phyloP scores from a whole-genome alignment of 148 eudicot genomes.

The Selenicereus undatus region DNA sequence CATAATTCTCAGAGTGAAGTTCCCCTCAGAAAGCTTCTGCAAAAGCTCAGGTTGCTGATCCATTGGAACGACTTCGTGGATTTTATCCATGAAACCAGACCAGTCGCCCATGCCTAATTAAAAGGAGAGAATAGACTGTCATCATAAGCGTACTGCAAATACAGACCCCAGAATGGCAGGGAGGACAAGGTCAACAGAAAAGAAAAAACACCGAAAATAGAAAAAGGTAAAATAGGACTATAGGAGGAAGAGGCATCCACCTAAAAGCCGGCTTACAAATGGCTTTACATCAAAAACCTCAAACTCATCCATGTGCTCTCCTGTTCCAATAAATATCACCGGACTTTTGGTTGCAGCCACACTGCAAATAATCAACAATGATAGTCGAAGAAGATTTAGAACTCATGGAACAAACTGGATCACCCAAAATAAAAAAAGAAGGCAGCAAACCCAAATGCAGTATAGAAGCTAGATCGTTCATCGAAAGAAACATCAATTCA shows the following conservation, averaged over 20 bases:
- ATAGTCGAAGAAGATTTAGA: neutral
- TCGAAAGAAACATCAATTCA: neutral
- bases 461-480: neutral
- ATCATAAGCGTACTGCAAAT: neutral
- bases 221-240: neutral
- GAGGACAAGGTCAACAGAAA: neutral
- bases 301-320: constrained; percentile 99
- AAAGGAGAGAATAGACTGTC: neutral
- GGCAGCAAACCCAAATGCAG: too few relatives aligned
- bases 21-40: constrained; percentile 91
- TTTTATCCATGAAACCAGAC: constrained; percentile 97
- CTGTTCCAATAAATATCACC: constrained; percentile 95
- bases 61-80: constrained; percentile 95
- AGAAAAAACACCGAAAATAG: neutral
- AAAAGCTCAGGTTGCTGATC: constrained; percentile 98
- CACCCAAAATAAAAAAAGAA: neutral
- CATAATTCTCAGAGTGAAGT: constrained; percentile 87
- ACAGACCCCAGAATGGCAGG: neutral
- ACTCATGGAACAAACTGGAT: neutral
- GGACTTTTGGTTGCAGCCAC: constrained; percentile 99
- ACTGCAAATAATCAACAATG: constrained; percentile 37
- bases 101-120: constrained; percentile 81
- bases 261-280: constrained; percentile 96
- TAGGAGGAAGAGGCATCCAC: constrained; percentile 29
- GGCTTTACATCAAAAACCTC: constrained; percentile 98